These are phyloP conservation scores for Calonectria hawksworthii DNA, from an alignment of 2,329 filamentous ascomycete genomes.

Conservation along the genomic window DNA sequence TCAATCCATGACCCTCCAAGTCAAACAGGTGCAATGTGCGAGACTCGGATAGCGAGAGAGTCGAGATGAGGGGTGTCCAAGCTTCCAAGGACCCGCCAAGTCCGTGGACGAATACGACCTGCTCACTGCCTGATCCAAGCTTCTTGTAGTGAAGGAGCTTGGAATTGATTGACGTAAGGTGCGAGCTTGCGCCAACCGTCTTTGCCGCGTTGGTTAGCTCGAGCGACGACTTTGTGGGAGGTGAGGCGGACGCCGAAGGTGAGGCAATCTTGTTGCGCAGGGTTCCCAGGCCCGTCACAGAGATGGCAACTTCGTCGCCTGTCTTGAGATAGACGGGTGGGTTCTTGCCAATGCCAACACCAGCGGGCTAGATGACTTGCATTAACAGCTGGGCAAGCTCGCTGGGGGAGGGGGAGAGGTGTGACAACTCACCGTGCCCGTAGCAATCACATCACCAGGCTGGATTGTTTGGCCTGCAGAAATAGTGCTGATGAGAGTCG, in stretches of 20 bases:
- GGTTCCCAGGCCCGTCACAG: constrained; percentile 38
- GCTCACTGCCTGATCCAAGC: constrained; percentile 41
- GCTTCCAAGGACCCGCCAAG: constrained; percentile 62
- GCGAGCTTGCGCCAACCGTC: constrained; percentile 31
- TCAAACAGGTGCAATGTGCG: constrained; percentile 61
- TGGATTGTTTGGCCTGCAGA: constrained; percentile 59
- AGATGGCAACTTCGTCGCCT: constrained; percentile 58
- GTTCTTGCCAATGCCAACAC: constrained; percentile 61
- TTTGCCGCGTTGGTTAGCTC: constrained; percentile 33
- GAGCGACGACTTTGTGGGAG: constrained; percentile 15
- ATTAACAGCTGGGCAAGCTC: background rate
- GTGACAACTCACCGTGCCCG: constrained; percentile 51
- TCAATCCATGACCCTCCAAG: constrained; percentile 69
- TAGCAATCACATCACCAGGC: constrained; percentile 61
- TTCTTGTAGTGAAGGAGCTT: constrained; percentile 58
- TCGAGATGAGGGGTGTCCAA: constrained; percentile 60
- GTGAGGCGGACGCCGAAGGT: background rate
- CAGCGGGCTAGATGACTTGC: constrained; percentile 48
- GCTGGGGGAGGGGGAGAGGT: background rate
- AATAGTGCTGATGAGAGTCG: constrained; percentile 56
- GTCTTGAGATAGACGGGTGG: constrained; percentile 55
- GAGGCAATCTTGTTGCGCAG: constrained; percentile 32
- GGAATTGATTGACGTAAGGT: constrained; percentile 54
- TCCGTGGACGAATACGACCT: constrained; percentile 68
- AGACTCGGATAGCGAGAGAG: constrained; percentile 37